These are phyloP conservation scores for Mediolabrus comicus DNA, from an alignment of 108 stramenopile species.

Conservation along the genomic window DNA sequence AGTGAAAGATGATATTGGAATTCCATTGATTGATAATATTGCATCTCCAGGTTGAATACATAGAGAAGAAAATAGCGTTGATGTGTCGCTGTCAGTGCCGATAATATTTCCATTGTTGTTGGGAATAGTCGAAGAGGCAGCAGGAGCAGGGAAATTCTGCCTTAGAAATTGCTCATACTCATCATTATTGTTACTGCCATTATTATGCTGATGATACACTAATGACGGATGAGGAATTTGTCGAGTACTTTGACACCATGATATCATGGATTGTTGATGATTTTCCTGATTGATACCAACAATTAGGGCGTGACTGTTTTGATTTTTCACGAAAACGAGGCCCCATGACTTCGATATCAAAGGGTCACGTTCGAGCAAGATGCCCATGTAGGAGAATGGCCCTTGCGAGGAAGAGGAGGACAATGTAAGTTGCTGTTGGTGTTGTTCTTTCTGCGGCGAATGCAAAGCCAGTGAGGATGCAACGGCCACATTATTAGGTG, in stretches of 20 bases:
- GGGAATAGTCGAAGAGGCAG: not conserved
- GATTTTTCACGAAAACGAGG: slow-evolving; percentile 24
- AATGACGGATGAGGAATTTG: slow-evolving; percentile 13
- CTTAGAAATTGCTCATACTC: slow-evolving; percentile 10
- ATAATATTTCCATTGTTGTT: not conserved
- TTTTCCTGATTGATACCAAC: slow-evolving; percentile 11
- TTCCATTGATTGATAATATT: slow-evolving; percentile 39
- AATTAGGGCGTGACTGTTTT: slow-evolving; percentile 11
- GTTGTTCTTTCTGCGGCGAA: not conserved
- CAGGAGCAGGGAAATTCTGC: slow-evolving; percentile 14
- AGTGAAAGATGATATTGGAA: slow-evolving; percentile 18
- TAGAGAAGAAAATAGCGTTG: not conserved
- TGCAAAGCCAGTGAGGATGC: not conserved
- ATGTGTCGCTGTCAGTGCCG: no score
- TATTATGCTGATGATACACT: slow-evolving; percentile 6
- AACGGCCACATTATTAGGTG: not conserved
- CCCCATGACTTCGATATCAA: slow-evolving; percentile 24
- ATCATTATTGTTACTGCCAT: not conserved
- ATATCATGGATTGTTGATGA: not conserved
- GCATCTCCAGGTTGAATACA: slow-evolving; percentile 34
- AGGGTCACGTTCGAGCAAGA: slow-evolving; percentile 19
- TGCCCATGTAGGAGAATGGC: slow-evolving; percentile 8
- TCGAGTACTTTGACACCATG: slow-evolving; percentile 21
- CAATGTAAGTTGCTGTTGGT: no score
- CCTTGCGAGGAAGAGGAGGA: no score